phyloP scores from a whole-genome alignment of 23 red algal genomes.

The Cyanidiococcus yangmingshanensis region DNA sequence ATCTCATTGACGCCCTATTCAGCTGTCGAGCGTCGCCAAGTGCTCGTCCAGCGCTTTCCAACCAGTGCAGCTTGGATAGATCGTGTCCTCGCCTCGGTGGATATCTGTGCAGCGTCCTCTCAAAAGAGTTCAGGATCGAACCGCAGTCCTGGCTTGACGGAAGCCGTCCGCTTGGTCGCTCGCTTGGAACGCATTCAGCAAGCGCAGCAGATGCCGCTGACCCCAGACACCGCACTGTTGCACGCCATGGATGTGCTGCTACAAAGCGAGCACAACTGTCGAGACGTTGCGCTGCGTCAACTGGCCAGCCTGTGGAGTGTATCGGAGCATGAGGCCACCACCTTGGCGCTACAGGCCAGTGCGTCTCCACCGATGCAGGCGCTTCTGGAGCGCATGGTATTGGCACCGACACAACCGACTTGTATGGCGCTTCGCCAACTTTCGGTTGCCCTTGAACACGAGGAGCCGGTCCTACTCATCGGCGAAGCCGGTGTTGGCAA shows the following conservation, averaged over 20 bases:
- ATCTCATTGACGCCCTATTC: background rate
- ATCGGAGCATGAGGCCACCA: background rate
- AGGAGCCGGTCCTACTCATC: conserved; percentile 59
- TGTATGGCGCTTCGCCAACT: conserved; percentile 46
- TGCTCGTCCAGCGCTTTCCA: background rate
- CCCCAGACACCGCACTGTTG: conserved; percentile 29
- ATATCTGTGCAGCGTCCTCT: conserved; percentile 42
- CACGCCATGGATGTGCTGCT: conserved; percentile 44
- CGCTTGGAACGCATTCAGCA: conserved; percentile 18
- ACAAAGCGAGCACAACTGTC: background rate
- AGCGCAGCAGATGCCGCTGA: background rate
- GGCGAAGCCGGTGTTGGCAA: conserved; percentile 92
- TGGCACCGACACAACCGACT: conserved; percentile 43
- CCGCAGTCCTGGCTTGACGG: conserved; percentile 16
- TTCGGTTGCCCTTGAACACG: conserved; percentile 34
- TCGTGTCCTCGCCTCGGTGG: conserved; percentile 4
- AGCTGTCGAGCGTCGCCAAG: background rate
- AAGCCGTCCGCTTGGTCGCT: conserved; percentile 43
- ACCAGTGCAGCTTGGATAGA: background rate
- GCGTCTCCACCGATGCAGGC: background rate
- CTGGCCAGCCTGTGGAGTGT: background rate
- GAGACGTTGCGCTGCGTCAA: background rate
- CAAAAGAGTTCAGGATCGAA: background rate
- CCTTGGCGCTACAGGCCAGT: conserved; percentile 2
- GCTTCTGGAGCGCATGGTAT: background rate